Base-by-base conservation (phyloP, 2,329 filamentous ascomycete genomes). In the Drechslerella coelobrocha region DNA sequence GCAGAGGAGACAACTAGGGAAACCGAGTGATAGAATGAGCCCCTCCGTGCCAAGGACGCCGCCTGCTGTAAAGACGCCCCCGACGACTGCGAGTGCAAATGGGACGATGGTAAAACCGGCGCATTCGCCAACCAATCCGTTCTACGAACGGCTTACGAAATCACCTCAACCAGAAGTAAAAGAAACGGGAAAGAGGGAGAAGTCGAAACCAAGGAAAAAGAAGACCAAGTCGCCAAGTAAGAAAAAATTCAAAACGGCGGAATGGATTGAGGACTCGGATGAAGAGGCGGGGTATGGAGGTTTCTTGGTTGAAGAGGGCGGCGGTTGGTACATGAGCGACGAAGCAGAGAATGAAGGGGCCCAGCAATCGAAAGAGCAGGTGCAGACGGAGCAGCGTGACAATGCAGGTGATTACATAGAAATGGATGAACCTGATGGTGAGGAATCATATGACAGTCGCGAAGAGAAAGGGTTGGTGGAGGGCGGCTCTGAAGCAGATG, bases 121-220 rank as follows among this genome's bases (percentile, higher is more conserved):
- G 3, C 51, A 69, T 27, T 69, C 65, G 10, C 65, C 51, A 2
- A 41, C 57, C 8, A 69, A 61, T 48, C 56, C 65, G 8, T 61
- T 69, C n/a, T 39, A 45, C 24, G 27, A 24, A 14, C 50, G 23
- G 24, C 50, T 34, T 6, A 21, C 39, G 5, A 19, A 23, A 5
- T 14, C 2, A 6, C n/a, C n/a, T n/a, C n/a, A n/a, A n/a, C n/a
- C n/a, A 23, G n/a, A 57, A 41, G 34, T 29, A 69, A 31, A 29
- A 10, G 1, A 37, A 24, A 24, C 7, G 5, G 34, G 31, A 10
- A 53, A 19, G 14, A 9, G 39, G 17, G 47, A 59, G 21, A 24
- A 1, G 51, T 43, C 41, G 26, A 37, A 45, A 12, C 10, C 9
- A 53, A 14, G n/a, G 27, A 4, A 12, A 27, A 50, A 45, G 52